phyloP scores from a whole-genome alignment of 768 basidiomycete species.

The Mycena alexandri region DNA sequence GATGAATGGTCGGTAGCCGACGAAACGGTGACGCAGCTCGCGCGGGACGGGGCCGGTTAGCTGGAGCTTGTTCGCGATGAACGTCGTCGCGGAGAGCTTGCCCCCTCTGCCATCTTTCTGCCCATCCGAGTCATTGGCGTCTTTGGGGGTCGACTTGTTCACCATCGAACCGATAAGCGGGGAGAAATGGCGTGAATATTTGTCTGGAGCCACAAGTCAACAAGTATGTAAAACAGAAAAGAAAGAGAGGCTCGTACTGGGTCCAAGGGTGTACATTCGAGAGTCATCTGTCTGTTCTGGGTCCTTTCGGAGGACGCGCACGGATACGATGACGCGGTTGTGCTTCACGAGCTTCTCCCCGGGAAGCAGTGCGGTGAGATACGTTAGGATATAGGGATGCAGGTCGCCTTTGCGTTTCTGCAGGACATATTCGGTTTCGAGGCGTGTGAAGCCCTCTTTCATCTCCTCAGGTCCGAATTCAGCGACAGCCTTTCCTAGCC shows the following conservation, averaged over 20 bases:
- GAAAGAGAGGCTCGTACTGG: constrained; percentile 43
- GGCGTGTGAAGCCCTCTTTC: constrained; percentile 38
- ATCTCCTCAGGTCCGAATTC: constrained; percentile 41
- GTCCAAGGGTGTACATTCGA: constrained; percentile 55
- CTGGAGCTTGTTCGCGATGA: constrained; percentile 60
- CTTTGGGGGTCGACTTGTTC: constrained; percentile 34
- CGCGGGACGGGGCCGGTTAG: constrained; percentile 58
- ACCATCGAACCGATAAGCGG: constrained; percentile 56
- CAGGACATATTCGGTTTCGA: constrained; percentile 46
- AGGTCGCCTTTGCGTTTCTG: constrained; percentile 48
- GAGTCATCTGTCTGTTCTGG: constrained; percentile 39
- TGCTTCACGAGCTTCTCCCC: constrained; percentile 44
- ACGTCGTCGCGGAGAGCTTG: constrained; percentile 46
- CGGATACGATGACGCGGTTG: constrained; percentile 42
- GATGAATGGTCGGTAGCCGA: constrained; percentile 57
- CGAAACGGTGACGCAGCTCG: constrained; percentile 50
- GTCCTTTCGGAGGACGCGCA: constrained; percentile 49
- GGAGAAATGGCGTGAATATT: constrained; percentile 54
- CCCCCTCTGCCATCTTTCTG: constrained; percentile 31
- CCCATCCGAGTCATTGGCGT: constrained; percentile 30
- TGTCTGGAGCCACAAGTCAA: constrained; percentile 39
- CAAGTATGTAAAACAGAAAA: neutral
- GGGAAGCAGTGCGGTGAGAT: constrained; percentile 42
- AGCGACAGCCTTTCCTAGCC: constrained; percentile 40
- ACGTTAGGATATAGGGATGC: constrained; percentile 43